These are phyloP conservation scores for Geotrichum klebahnii DNA, from an alignment of 1,139 yeast genomes.

Conservation along the genomic window DNA sequence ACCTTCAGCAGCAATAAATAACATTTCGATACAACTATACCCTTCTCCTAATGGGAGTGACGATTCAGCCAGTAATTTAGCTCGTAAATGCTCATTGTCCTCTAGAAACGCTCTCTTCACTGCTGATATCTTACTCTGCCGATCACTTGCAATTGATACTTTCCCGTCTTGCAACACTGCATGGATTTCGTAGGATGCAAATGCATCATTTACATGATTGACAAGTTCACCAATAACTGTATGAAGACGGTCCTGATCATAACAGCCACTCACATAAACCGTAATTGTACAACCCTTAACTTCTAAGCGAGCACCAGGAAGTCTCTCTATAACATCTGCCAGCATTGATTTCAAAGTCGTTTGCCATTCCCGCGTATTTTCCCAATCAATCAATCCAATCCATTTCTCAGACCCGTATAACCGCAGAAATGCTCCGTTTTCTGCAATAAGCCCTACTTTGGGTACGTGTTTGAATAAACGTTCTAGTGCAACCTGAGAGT, in stretches of 20 bases:
- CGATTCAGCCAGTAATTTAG: constrained; percentile 1
- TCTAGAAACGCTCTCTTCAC: constrained; percentile 27
- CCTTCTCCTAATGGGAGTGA: constrained; percentile 6
- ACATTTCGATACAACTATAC: constrained; percentile 17
- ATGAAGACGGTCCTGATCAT: constrained; percentile 52
- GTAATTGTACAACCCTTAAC: constrained; percentile 71
- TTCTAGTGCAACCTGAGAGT: constrained; percentile 61
- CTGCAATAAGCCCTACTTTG: constrained; percentile 78
- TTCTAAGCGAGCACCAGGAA: constrained; percentile 73
- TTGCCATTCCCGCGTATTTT: constrained; percentile 56
- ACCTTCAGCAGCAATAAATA: constrained; percentile 59
- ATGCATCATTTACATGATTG: constrained; percentile 76
- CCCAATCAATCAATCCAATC: constrained; percentile 59
- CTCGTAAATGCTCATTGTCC: constrained; percentile 16
- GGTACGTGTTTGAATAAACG: constrained; percentile 64
- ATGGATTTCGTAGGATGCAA: constrained; percentile 60
- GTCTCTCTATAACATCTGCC: constrained; percentile 65
- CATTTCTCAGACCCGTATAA: constrained; percentile 48
- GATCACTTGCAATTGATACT: constrained; percentile 29
- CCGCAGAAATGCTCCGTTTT: constrained; percentile 65
- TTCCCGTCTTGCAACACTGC: constrained; percentile 65
- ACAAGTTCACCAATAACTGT: constrained; percentile 79
- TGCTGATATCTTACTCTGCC: constrained; percentile 28
- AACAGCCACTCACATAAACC: constrained; percentile 44
- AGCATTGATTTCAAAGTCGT: constrained; percentile 56